Percentiles rank a stretch among this genome's conserved stretches.
Evolutionary conservation across 2,329 filamentous ascomycete genomes (phyloP).

Genomic region (Pezicula rhizophila): DNA sequence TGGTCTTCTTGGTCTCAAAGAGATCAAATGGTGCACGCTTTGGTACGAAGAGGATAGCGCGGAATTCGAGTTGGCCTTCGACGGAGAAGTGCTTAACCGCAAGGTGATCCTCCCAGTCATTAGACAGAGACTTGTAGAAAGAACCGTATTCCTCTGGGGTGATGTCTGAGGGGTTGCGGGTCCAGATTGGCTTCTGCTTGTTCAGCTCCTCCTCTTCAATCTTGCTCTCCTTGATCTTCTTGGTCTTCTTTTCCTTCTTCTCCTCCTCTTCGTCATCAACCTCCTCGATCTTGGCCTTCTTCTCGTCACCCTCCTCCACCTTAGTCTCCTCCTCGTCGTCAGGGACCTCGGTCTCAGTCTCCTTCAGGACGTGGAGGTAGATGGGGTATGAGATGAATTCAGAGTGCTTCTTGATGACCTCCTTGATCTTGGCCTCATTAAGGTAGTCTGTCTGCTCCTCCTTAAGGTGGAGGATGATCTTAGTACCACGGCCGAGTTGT

Average conservation of each 20-base stretch:
- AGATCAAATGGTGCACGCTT: slow-evolving; percentile 99
- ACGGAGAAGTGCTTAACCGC: slow-evolving; percentile 99
- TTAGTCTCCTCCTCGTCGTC: slow-evolving; percentile 80
- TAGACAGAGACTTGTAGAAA: slow-evolving; percentile 99
- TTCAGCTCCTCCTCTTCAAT: slow-evolving; percentile 99
- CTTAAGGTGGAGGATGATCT: slow-evolving; percentile 98
- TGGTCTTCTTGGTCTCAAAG: slow-evolving; percentile 99
- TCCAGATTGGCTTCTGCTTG: slow-evolving; percentile 99
- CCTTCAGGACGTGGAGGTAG: slow-evolving; percentile 99
- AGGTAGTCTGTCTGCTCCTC: slow-evolving; percentile 98
- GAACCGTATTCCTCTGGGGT: slow-evolving; percentile 92
- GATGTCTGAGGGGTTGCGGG: slow-evolving; percentile 94
- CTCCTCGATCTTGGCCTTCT: slow-evolving; percentile 95
- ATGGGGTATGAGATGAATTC: slow-evolving; percentile 99
- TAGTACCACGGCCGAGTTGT: slow-evolving; percentile 87
- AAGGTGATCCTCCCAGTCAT: slow-evolving; percentile 99
- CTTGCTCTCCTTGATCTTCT: slow-evolving; percentile 98
- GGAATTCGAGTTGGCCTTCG: slow-evolving; percentile 99
- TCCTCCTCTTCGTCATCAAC: slow-evolving; percentile 80
- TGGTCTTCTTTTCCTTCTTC: slow-evolving; percentile 95
- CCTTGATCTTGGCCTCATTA: slow-evolving; percentile 98
- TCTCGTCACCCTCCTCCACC: slow-evolving; percentile 74
- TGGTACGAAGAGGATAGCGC: slow-evolving; percentile 97
- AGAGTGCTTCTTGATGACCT: slow-evolving; percentile 99
- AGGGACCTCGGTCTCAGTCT: slow-evolving; percentile 97